A percentile compares a stretch with the other conserved stretches of the same genome.
Conservation (phyloP, 2,329 filamentous ascomycete species). For the Epichloe sp. region DNA sequence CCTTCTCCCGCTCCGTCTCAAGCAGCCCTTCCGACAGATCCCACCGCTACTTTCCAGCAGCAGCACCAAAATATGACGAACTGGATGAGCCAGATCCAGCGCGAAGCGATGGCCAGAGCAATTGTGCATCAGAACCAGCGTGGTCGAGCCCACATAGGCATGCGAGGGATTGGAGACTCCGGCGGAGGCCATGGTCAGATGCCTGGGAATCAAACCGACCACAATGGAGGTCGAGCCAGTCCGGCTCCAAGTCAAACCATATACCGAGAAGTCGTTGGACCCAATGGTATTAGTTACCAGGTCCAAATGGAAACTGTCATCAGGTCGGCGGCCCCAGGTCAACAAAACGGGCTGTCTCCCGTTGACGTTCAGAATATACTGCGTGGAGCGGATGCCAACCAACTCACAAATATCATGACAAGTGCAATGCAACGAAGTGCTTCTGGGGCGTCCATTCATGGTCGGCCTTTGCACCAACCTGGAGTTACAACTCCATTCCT, state of each 20-base stretch:
- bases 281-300: conserved; percentile 22
- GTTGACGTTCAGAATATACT: conserved; percentile 33
- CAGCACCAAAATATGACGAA: conserved; percentile 30
- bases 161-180: conserved; percentile 27
- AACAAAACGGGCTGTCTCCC: conserved; percentile 22
- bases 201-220: conserved; percentile 11
- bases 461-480: conserved; percentile 21
- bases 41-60: conserved; percentile 20
- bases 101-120: conserved; percentile 29
- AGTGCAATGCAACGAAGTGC: conserved; percentile 39
- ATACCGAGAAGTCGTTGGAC: conserved; percentile 20
- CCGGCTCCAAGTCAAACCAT: conserved; percentile 15
- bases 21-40: conserved; percentile 13
- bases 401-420: conserved; percentile 33
- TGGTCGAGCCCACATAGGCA: conserved; percentile 25
- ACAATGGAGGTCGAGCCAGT: conserved; percentile 13
- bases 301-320: conserved; percentile 23
- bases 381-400: conserved; percentile 30
- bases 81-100: conserved; percentile 34
- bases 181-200: conserved; percentile 7
- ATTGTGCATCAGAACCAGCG: conserved; percentile 31
- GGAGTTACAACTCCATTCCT: conserved; percentile 30
- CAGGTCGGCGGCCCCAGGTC: conserved; percentile 10
- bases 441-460: conserved; percentile 30
- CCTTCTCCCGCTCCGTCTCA: conserved; percentile 17